Percentiles rank a stretch among this genome's conserved stretches.
These are phyloP conservation scores for Lepidium didymum DNA, from an alignment of 345 rosid genomes.

Conservation along the genomic window DNA sequence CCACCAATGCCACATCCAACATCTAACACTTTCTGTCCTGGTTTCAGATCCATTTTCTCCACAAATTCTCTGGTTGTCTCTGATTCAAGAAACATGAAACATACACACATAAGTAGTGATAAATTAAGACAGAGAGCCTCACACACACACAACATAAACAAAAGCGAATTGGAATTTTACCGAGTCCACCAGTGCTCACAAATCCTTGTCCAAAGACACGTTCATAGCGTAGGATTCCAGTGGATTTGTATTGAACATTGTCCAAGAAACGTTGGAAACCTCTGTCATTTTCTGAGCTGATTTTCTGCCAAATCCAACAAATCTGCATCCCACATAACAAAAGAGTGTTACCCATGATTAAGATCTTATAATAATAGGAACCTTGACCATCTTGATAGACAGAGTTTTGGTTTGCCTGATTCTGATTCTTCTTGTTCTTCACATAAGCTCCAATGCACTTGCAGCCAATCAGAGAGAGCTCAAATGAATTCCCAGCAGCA, in stretches of 20 bases:
- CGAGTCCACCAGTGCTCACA: constrained; percentile 97
- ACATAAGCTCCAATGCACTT: constrained; percentile 99
- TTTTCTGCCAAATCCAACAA: constrained; percentile 94
- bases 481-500: constrained; percentile 62
- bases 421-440: constrained; percentile 85
- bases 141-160: background rate
- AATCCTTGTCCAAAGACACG: constrained; percentile 88
- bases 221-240: constrained; percentile 85
- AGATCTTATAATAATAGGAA: background rate
- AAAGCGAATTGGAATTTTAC: constrained; percentile 30
- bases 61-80: constrained; percentile 97
- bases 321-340: constrained; percentile 48
- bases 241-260: constrained; percentile 80
- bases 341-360: background rate
- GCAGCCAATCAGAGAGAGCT: constrained; percentile 73
- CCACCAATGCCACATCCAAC: constrained; percentile 99
- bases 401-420: constrained; percentile 56
- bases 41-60: constrained; percentile 70
- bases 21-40: constrained; percentile 93
- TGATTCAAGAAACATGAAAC: constrained; percentile 33
- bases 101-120: background rate
- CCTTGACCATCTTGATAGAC: background rate
- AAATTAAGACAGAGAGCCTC: background rate
- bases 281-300: constrained; percentile 63
- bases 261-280: constrained; percentile 96